Evolutionary conservation across 805 yeast species (phyloP).

Genomic region (Zygoascus biomembranicola): DNA sequence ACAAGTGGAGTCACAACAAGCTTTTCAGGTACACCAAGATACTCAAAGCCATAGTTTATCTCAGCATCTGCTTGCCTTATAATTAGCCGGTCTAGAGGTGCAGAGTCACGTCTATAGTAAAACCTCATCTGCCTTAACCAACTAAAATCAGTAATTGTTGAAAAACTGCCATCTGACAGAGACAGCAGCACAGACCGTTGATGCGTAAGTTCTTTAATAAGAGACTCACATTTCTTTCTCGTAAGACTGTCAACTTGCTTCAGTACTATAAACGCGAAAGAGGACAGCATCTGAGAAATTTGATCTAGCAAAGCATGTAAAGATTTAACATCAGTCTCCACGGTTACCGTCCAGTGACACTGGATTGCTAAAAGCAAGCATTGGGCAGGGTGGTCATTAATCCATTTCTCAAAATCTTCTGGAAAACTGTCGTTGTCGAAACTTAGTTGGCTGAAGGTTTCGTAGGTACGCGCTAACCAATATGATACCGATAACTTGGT

Average conservation of each 20-base stretch:
- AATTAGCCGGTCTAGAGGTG: slow-evolving; percentile 30
- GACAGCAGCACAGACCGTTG: slow-evolving; percentile 36
- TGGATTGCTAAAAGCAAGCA: slow-evolving; percentile 46
- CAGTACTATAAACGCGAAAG: slow-evolving; percentile 29
- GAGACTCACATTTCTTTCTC: slow-evolving; percentile 44
- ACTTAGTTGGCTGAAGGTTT: slow-evolving; percentile 15
- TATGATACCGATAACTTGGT: slow-evolving; percentile 41
- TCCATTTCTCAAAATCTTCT: slow-evolving; percentile 22
- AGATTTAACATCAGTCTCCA: slow-evolving; percentile 28
- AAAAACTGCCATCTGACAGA: slow-evolving; percentile 14
- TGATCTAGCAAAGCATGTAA: not conserved
- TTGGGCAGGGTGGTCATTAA: slow-evolving; percentile 46
- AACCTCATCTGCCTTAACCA: slow-evolving; percentile 53
- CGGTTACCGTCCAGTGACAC: slow-evolving; percentile 42
- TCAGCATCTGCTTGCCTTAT: slow-evolving; percentile 46
- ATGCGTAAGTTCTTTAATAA: slow-evolving; percentile 63
- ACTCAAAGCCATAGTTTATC: slow-evolving; percentile 71
- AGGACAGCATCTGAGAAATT: slow-evolving; percentile 6
- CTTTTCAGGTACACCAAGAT: slow-evolving; percentile 63
- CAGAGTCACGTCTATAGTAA: slow-evolving; percentile 29
- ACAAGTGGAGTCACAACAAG: slow-evolving; percentile 72
- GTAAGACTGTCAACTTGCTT: slow-evolving; percentile 23
- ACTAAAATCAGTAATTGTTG: slow-evolving; percentile 18
- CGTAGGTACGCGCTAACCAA: slow-evolving; percentile 28
- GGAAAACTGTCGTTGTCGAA: slow-evolving; percentile 7